These are phyloP conservation scores for Piromyces sp. DNA, from an alignment of 192 early-diverging fungal species.

Conservation along the genomic window DNA sequence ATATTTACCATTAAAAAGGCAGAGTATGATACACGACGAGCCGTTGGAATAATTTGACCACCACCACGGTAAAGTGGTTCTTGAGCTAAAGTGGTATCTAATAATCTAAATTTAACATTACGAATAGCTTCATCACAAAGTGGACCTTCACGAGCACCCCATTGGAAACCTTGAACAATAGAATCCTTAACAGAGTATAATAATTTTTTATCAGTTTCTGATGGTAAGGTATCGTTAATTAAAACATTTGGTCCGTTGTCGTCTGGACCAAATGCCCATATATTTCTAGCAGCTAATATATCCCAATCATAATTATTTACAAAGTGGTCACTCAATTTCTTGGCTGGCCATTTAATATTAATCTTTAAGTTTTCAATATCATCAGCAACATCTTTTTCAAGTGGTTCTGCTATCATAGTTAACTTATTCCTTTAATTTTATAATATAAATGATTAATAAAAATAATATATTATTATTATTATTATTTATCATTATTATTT, in stretches of 20 bases:
- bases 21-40: slow-evolving; percentile 90
- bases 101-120: slow-evolving; percentile 83
- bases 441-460: no score
- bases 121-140: slow-evolving; percentile 95
- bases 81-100: slow-evolving; percentile 63
- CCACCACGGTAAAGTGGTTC: slow-evolving; percentile 83
- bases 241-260: slow-evolving; percentile 82
- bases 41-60: slow-evolving; percentile 92
- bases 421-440: slow-evolving; percentile 59
- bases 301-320: slow-evolving; percentile 84
- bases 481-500: no score
- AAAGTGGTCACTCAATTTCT: slow-evolving; percentile 62
- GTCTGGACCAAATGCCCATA: slow-evolving; percentile 98
- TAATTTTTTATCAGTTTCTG: slow-evolving; percentile 68
- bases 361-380: slow-evolving; percentile 76
- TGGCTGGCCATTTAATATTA: slow-evolving; percentile 49
- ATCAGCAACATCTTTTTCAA: slow-evolving; percentile 77
- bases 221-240: slow-evolving; percentile 85
- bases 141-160: slow-evolving; percentile 91
- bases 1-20: slow-evolving; percentile 65
- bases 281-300: slow-evolving; percentile 71
- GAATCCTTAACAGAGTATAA: slow-evolving; percentile 64
- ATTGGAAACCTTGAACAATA: slow-evolving; percentile 91
- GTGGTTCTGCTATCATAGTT: slow-evolving; percentile 85
- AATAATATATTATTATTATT: not conserved